phyloP scores from a whole-genome alignment of 352 stramenopile species.

The Blastocystis sp. region DNA sequence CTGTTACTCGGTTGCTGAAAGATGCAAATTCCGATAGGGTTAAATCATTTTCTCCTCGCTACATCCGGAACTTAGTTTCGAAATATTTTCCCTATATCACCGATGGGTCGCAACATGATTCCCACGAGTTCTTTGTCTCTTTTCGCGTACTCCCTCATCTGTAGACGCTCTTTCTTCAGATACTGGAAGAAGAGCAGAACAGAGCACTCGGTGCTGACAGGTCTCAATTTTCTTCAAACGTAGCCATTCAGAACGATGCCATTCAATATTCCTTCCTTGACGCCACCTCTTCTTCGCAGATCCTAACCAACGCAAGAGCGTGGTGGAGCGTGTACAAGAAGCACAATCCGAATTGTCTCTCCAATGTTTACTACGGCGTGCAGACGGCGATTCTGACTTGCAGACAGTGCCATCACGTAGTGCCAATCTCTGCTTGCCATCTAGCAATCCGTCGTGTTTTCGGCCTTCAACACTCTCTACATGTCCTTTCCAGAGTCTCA shows the following conservation, averaged over 20 bases:
- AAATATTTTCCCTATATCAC: constrained; percentile 12
- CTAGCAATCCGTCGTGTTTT: background rate
- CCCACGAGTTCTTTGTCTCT: constrained; percentile 32
- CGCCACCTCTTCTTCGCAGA: background rate
- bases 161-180: constrained; percentile 32
- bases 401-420: background rate
- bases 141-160: background rate
- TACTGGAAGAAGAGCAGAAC: constrained; percentile 53
- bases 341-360: constrained; percentile 32
- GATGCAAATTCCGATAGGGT: background rate
- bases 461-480: constrained; percentile 26
- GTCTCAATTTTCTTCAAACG: background rate
- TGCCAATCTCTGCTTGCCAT: background rate
- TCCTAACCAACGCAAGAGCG: background rate
- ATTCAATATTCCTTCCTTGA: background rate
- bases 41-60: background rate
- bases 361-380: constrained; percentile 6
- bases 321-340: background rate
- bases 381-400: background rate
- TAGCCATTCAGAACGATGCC: background rate
- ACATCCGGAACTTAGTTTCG: background rate
- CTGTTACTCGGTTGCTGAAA: background rate
- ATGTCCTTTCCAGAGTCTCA: background rate
- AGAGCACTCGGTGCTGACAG: background rate
- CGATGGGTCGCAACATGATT: constrained; percentile 46